Percentiles rank a stretch among this genome's conserved stretches.
These are phyloP conservation scores for Panaeolus papilionaceus DNA, from an alignment of 768 basidiomycete species.

Conservation along the genomic window DNA sequence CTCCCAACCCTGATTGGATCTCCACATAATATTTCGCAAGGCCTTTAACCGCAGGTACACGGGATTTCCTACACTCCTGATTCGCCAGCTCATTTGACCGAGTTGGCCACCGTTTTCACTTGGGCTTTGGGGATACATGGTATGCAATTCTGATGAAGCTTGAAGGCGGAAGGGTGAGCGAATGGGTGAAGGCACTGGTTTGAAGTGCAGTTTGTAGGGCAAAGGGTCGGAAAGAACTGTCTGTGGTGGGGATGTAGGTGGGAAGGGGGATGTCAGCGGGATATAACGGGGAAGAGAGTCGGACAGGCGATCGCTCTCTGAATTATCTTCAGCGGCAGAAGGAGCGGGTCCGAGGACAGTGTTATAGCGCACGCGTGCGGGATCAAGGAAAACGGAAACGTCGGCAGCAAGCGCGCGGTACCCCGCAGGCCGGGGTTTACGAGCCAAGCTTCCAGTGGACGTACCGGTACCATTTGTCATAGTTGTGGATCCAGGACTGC, in stretches of 20 bases:
- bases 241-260: constrained; percentile 31
- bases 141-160: constrained; percentile 36
- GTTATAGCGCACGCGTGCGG: constrained; percentile 17
- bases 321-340: constrained; percentile 18
- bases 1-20: constrained; percentile 52
- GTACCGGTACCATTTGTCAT: constrained; percentile 16
- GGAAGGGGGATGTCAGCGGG: constrained; percentile 42
- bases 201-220: constrained; percentile 41
- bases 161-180: constrained; percentile 47
- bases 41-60: constrained; percentile 63
- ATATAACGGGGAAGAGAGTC: constrained; percentile 43
- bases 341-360: constrained; percentile 16
- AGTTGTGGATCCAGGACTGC: constrained; percentile 18
- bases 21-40: constrained; percentile 59
- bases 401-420: constrained; percentile 50
- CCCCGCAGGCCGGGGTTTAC: constrained; percentile 42
- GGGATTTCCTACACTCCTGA: constrained; percentile 67
- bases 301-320: constrained; percentile 18
- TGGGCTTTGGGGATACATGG: constrained; percentile 29
- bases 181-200: constrained; percentile 48
- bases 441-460: not conserved
- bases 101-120: constrained; percentile 16
- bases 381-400: constrained; percentile 46
- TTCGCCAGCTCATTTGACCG: constrained; percentile 42
- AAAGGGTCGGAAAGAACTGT: constrained; percentile 39